Evolutionary conservation across 768 basidiomycete genomes (phyloP), one percentile per base, ranked within the genome.

Genomic region (Tricholoma terreum): DNA sequence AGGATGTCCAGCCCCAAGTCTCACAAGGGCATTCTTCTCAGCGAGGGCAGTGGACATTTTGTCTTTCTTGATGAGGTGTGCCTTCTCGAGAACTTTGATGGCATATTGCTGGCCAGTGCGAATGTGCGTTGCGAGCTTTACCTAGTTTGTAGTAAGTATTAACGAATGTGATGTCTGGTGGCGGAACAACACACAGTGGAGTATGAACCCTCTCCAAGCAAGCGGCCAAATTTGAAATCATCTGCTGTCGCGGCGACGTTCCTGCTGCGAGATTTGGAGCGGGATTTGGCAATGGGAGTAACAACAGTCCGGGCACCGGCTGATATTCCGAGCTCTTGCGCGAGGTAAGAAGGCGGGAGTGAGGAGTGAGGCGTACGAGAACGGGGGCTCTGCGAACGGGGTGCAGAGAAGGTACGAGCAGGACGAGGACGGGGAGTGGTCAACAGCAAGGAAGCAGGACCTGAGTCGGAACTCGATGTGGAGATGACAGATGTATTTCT

Each of bases 131-230:
- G 78, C 86, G 30, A 75, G 75, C 69, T 81, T 79, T 34, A 86
- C 88, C 89, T 88, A 64, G 38, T 50, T 59, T 51, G 54, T 58
- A 24, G 27, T 34, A 38, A 55, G 43, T 58, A 33, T 52, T 42
- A n/a, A 12, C 9, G 12, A 17, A 24, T 50, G 33, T 53, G 6
- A 21, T 40, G 3, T n/a, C 19, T 50, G 34, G 40, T 48, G 36
- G 10, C 35, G 27, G 12, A 30, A 11, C 35, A 5, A 79, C 85
- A 65, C 67, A 90, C 91, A 6, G 86, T 88, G 19, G 89, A 91
- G 67, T 90, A 93, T 9, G 89, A 89, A 17, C 91, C 91, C 67
- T 90, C 88, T 17, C 90, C 90, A 2, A 92, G 77, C n/a, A 83
- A 80, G 31, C 83, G 77, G 3, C 86, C 85, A 63, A 92, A 88